phyloP scores from a whole-genome alignment of 2,329 filamentous ascomycete species.

The Diplocarpon rosae region DNA sequence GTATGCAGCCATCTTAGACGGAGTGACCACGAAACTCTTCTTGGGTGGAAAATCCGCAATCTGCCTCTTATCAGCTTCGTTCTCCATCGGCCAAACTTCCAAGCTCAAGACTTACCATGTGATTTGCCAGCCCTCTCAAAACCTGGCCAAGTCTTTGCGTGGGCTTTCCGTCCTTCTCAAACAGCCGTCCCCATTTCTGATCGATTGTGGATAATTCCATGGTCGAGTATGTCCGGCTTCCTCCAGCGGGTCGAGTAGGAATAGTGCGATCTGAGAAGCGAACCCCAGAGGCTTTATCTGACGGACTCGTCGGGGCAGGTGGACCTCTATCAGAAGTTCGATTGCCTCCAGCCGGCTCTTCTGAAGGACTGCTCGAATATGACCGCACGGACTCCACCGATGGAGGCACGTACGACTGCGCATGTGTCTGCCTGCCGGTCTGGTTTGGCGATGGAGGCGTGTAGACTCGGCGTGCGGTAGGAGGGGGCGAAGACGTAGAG shows the following conservation, averaged over 20 bases:
- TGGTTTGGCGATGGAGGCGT: slow-evolving; percentile 43
- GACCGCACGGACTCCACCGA: slow-evolving; percentile 19
- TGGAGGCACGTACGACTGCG: slow-evolving; percentile 20
- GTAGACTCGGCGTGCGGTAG: slow-evolving; percentile 32
- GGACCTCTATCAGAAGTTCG: slow-evolving; percentile 19
- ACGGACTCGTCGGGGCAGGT: slow-evolving; percentile 22
- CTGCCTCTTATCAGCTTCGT: slow-evolving; percentile 29
- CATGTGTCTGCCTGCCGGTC: slow-evolving; percentile 21
- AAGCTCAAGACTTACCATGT: slow-evolving; percentile 45
- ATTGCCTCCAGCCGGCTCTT: slow-evolving; percentile 12
- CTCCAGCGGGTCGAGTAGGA: slow-evolving; percentile 11
- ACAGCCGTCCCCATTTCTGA: slow-evolving; percentile 66
- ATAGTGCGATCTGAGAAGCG: slow-evolving; percentile 20
- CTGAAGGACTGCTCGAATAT: slow-evolving; percentile 12
- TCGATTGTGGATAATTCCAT: slow-evolving; percentile 50
- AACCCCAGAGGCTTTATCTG: slow-evolving; percentile 24
- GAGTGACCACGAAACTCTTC: slow-evolving; percentile 60
- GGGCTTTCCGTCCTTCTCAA: slow-evolving; percentile 54
- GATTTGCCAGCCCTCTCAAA: slow-evolving; percentile 59
- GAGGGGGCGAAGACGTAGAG: slow-evolving; percentile 35
- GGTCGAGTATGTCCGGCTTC: slow-evolving; percentile 20
- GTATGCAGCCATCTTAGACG: slow-evolving; percentile 63
- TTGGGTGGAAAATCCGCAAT: slow-evolving; percentile 59
- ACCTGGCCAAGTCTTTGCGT: slow-evolving; percentile 61
- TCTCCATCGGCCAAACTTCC: neutral